phyloP scores from a whole-genome alignment of 2,329 filamentous ascomycete genomes.

The Tothia fuscella region DNA sequence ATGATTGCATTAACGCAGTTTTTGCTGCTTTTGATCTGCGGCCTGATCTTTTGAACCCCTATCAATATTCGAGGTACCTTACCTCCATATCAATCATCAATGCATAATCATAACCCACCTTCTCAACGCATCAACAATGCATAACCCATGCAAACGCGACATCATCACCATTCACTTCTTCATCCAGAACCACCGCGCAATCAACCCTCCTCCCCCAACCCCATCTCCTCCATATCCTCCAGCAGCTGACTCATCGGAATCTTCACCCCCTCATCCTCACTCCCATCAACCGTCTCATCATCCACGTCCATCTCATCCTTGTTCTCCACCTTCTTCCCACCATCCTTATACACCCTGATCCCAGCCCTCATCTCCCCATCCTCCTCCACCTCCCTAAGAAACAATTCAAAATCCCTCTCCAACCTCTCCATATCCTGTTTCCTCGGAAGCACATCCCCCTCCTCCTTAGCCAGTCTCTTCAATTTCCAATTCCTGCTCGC shows the following conservation, averaged over 20 bases:
- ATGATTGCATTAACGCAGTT: too few relatives aligned
- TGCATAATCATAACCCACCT: too few relatives aligned
- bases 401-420: conserved; percentile 93
- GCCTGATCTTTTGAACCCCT: too few relatives aligned
- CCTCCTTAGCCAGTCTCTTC: conserved; percentile 83
- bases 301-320: conserved; percentile 56
- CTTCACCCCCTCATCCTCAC: conserved; percentile 40
- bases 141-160: too few relatives aligned
- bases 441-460: conserved; percentile 74
- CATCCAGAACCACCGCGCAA: too few relatives aligned
- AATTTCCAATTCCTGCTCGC: conserved; percentile 73
- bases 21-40: too few relatives aligned
- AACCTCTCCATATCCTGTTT: conserved; percentile 79
- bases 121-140: too few relatives aligned
- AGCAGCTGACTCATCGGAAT: conserved; percentile 51
- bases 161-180: too few relatives aligned
- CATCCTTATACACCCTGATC: conserved; percentile 72
- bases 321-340: conserved; percentile 35
- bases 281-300: conserved; percentile 28
- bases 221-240: conserved; percentile 84
- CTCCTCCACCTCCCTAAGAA: conserved; percentile 92
- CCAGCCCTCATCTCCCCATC: conserved; percentile 78
- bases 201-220: conserved; percentile 5
- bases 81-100: too few relatives aligned
- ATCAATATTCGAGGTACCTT: too few relatives aligned